Base-by-base conservation (phyloP, 768 basidiomycete genomes). In the Kwoniella dendrophila region DNA sequence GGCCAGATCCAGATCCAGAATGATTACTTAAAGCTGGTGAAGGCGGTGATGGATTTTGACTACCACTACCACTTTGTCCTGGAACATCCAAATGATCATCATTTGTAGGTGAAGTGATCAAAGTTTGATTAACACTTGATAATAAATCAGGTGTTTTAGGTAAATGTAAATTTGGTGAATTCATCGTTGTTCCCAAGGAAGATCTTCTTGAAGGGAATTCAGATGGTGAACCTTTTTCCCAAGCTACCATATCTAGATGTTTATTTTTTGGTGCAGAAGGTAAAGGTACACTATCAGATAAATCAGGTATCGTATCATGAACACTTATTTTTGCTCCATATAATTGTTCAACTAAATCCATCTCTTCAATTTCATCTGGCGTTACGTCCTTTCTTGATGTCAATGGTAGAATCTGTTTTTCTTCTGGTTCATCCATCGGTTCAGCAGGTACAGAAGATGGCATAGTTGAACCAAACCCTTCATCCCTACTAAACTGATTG, bases 331-430 rank as follows among this genome's bases (percentile, higher is more conserved):
- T 86, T 34, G 85, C 80, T 14, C 95, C 95, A 66, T 92, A 97
- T 0, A 98, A 81, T 76, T 99, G 96, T 74, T 99, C 96, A 3
- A 98, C 92, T 5, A 99, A 83, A 78, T 99, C 96, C 67, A 99
- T 87, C 80, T 99, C 95, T 79, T 94, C 92, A 27, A 89, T 86
- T 12, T 86, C 85, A 18, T 73, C 75, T 2, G 69, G 63, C 26
- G 48, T 44, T 11, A 38, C 38, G 12, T 60, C 55, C 33, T 59
- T 53, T n/a, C 59, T 33, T 12, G 50, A 18, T 29, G 50, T 20
- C 26, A 24, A 27, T n/a, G 27, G 27, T 26, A 47, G 40, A 1
- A 6, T 36, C 14, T 27, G 22, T 3, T 29, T n/a, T 40, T 41
- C 32, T 16, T n/a, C 2, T 29, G 44, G 20, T 20, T 34, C 34